Base-by-base conservation (phyloP, 106 monocot species). In the Dendrobium huoshanense region DNA sequence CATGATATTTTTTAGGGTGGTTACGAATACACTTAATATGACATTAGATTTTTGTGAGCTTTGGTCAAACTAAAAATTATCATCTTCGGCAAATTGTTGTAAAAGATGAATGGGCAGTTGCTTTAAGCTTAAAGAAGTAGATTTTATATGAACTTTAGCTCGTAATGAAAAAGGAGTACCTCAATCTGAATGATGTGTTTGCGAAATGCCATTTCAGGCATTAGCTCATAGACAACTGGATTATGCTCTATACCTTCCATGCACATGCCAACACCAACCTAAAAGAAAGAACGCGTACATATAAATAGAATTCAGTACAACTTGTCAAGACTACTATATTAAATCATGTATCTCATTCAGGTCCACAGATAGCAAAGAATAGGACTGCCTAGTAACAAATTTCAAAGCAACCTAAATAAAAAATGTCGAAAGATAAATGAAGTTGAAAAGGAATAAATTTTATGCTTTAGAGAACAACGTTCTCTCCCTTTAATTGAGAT, bases 241-340 rank as follows among this genome's bases (percentile, higher is more conserved):
- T 98, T 98, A 6, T 98, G 98, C 78, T 98, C 98, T 73, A 93
- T 98, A 78, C 98, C 98, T 88, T 98, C 98, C 98, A 98, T 98
- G 83, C 95, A 98, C 98, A 98, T 92, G 61, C 98, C 98, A 79
- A 98, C 98, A 67, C 98, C 98, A 82, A 98, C 88, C 98, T 98
- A 88, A 80, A 79, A 29, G 16, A 83, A 72, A 6, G 18, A 49
- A 76, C 56, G 41, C 13, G 48, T 4, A 44, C 0, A 16, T 2
- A 55, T 7, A 61, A 78, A 47, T 41, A 64, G 41, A 11, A 22
- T 43, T 73, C 42, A 41, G 5, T 16, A 73, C 4, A 74, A 20
- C 5, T 74, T 74, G 42, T 20, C 17, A 41, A 43, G 43, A 6
- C 18, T 5, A 70, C 2, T 33, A 70, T 3, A n/a, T 20, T 43